Conservation (phyloP, 2,329 filamentous ascomycete genomes). For the Cadophora gregata region DNA sequence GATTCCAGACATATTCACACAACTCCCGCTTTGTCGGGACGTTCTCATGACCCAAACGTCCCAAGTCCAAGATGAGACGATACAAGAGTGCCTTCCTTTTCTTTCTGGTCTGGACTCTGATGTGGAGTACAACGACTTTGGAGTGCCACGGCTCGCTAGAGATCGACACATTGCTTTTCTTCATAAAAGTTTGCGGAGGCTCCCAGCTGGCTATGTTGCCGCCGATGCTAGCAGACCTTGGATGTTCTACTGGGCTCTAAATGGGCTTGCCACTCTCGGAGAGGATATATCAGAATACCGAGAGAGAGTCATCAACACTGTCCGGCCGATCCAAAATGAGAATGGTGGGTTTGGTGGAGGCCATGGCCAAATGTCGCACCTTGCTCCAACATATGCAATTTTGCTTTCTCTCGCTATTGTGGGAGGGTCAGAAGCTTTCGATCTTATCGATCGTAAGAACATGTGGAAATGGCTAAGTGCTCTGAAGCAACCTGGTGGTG, state of each 20-base stretch:
- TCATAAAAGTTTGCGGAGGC: constrained; percentile 59
- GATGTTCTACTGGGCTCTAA: constrained; percentile 92
- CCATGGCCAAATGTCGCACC: constrained; percentile 87
- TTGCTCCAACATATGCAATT: constrained; percentile 87
- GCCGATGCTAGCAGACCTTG: constrained; percentile 91
- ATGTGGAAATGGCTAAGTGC: constrained; percentile 92
- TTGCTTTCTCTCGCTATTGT: constrained; percentile 80
- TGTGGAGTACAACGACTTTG: constrained; percentile 68
- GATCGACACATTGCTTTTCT: constrained; percentile 67
- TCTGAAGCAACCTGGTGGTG: constrained; percentile 86
- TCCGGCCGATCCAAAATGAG: constrained; percentile 80
- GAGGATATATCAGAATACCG: constrained; percentile 73
- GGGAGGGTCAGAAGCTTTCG: constrained; percentile 75
- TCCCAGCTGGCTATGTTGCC: constrained; percentile 73
- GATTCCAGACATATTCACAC: constrained; percentile 63
- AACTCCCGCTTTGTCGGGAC: constrained; percentile 68
- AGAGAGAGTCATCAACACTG: constrained; percentile 73
- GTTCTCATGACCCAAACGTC: constrained; percentile 71
- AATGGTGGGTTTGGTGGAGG: constrained; percentile 91
- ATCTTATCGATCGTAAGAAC: constrained; percentile 77
- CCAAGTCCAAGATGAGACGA: constrained; percentile 68
- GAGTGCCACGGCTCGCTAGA: constrained; percentile 76
- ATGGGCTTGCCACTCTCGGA: constrained; percentile 76
- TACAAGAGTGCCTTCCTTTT: constrained; percentile 71
- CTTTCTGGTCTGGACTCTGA: constrained; percentile 58